Base-by-base conservation (phyloP, 148 eudicot genomes). In the Vaccinium corymbosum region DNA sequence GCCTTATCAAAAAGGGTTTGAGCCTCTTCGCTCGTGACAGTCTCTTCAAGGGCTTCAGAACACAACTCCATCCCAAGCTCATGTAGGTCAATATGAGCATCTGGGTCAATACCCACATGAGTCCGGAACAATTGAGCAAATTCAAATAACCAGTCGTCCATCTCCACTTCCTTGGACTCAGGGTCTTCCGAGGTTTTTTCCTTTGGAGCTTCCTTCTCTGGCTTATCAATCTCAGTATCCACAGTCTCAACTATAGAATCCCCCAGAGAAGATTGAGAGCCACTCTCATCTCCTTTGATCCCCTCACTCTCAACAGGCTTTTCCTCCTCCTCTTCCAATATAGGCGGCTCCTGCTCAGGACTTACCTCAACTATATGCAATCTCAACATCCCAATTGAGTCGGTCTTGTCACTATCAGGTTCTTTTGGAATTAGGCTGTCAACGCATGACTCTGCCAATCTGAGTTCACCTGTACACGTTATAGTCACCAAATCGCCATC, bases 31-130 rank as follows among this genome's bases (percentile, higher is more conserved):
- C 99, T 93, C 2, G 99, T 93, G 46, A 94, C 97, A 0, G 97
- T 97, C 84, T 94, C 95, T 87, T 97, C 99, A 46, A 97, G 92
- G 53, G 98, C 99, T 87, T 94, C 99, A 0, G 99, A 92, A 79
- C 97, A 94, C 11, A 97, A 91, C 88, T 97, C 98, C 98, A 97
- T 94, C 27, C 98, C 99, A 59, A 97, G 89, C 84, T 97, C 98
- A 84, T 97, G 99, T 59, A 97, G 86, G 57, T 97, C 98, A 55
- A 97, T 89, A 81, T 97, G 98, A 42, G 97, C 98, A 92, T 97
- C 97, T 3, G 99, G 98, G 78, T 97, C 99, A 56, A 97, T 92
- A 19, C 98, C 99, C 76, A 97, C 95, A 86, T 94, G 94, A 85
- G 92, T 89, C 5, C 97, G 87, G 87, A 97, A 97, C 16, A 97